These are phyloP conservation scores for Mycena olivaceomarginata DNA, from an alignment of 768 basidiomycete species.

Conservation along the genomic window DNA sequence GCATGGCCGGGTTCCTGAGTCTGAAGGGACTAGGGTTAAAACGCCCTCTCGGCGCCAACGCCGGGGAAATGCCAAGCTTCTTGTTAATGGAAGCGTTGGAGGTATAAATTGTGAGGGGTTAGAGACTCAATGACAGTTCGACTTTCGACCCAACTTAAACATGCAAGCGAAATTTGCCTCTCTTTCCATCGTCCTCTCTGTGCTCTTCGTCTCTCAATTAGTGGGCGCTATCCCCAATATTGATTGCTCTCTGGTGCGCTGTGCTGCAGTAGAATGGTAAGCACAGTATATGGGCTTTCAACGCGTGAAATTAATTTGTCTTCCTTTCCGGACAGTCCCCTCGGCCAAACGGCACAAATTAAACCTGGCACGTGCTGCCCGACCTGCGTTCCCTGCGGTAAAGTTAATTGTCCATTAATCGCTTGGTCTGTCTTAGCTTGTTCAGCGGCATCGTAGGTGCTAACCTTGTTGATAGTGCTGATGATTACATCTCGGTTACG, in stretches of 20 bases:
- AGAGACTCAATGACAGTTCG: neutral
- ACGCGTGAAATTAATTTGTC: too few species aligned
- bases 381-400: constrained; percentile 22
- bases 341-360: constrained; percentile 21
- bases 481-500: constrained; percentile 11
- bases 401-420: constrained; percentile 4
- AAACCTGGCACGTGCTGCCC: constrained; percentile 18
- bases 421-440: constrained; percentile 14
- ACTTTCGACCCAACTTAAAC: neutral
- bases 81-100: constrained; percentile 18
- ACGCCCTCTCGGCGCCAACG: neutral
- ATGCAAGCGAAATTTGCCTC: constrained; percentile 27
- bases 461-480: constrained; percentile 18
- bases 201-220: constrained; percentile 20
- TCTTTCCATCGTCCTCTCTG: constrained; percentile 23
- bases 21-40: constrained; percentile 9
- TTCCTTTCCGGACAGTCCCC: too few species aligned
- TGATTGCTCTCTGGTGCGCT: constrained; percentile 17
- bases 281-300: constrained; percentile 21
- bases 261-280: constrained; percentile 14
- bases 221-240: constrained; percentile 24
- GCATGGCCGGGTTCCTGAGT: constrained; percentile 13
- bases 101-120: constrained; percentile 28
- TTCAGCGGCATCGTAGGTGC: constrained; percentile 14
- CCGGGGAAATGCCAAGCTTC: constrained; percentile 9